Base-by-base conservation (phyloP, 164 flowering plant species). In the Chimonanthus praecox region DNA sequence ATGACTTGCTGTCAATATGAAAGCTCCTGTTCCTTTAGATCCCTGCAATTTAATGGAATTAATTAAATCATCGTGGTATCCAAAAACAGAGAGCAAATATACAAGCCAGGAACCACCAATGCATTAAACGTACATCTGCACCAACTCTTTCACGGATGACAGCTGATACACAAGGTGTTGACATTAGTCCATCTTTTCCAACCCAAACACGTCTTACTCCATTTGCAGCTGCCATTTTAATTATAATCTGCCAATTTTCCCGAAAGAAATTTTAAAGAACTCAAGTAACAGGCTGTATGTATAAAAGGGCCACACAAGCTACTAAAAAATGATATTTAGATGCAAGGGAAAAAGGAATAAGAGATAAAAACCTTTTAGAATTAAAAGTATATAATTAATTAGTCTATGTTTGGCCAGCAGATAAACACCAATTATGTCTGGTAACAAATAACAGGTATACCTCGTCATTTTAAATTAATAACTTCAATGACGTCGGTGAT, bases 101-200 rank as follows among this genome's bases (percentile, higher is more conserved):
- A 10, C 16, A 33, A 33, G 16, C 60, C 60, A 66, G 3, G 48
- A 13, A 10, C 49, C 18, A 63, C 6, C 71, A 33, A 61, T 21
- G 67, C 44, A 6, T 6, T 58, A 62, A 49, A 76, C 92, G 72
- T 80, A 96, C 98, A 87, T 96, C 97, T 58, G 82, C 80, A 33
- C 90, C 99, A 83, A 86, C 87, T 85, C 98, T 84, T 82, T 90
- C 97, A 65, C 98, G 94, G 64, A 96, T 90, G 64, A 94, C 97
- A 82, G 92, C 94, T 58, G 99, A 96, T 69, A 96, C 99, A 72
- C 98, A 98, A 79, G 99, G 99, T 63, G 99, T 96, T 58, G 99
- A 94, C 49, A 96, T 84, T 77, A 94, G 77, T 20, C 94, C 94
- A 78, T 96, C 86, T 74, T 90, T 93, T 77, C 98, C 98, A 70